Conservation (phyloP, 345 rosid genomes). For the Schrenkiella parvula region DNA sequence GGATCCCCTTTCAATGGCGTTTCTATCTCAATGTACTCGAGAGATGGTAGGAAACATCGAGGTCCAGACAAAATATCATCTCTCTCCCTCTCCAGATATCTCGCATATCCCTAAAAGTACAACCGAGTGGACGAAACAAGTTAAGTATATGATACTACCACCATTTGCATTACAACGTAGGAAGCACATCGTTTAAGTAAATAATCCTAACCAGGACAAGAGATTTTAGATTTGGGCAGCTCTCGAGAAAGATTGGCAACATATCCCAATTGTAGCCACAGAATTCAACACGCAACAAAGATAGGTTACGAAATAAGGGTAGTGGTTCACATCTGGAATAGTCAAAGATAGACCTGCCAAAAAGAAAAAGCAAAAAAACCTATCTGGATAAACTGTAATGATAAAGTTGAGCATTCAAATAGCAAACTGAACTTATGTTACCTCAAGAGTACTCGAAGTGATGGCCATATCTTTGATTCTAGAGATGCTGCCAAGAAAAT, state of each 20-base stretch:
- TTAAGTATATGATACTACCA: background rate
- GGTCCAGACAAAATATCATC: background rate
- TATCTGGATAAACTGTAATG: background rate
- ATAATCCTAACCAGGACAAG: background rate
- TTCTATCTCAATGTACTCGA: background rate
- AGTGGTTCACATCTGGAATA: background rate
- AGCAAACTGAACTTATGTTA: background rate
- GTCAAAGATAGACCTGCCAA: background rate
- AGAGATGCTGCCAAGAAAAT: background rate
- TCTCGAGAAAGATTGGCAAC: slow-evolving; percentile 16
- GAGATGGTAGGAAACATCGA: background rate
- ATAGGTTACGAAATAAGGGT: slow-evolving; percentile 5
- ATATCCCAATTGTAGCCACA: background rate
- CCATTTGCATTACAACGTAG: background rate
- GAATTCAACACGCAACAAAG: background rate
- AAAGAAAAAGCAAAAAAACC: background rate
- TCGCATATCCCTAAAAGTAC: background rate
- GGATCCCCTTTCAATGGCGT: background rate
- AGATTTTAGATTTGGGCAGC: slow-evolving; percentile 16
- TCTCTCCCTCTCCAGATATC: background rate
- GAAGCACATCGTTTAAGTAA: background rate
- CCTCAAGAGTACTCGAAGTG: background rate
- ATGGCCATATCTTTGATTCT: background rate
- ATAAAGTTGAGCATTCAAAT: background rate
- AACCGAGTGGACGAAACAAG: background rate